A percentile compares a stretch with the other conserved stretches of the same genome.
Conservation (phyloP, 2,329 filamentous ascomycete genomes). For the Alternaria metachromatica region DNA sequence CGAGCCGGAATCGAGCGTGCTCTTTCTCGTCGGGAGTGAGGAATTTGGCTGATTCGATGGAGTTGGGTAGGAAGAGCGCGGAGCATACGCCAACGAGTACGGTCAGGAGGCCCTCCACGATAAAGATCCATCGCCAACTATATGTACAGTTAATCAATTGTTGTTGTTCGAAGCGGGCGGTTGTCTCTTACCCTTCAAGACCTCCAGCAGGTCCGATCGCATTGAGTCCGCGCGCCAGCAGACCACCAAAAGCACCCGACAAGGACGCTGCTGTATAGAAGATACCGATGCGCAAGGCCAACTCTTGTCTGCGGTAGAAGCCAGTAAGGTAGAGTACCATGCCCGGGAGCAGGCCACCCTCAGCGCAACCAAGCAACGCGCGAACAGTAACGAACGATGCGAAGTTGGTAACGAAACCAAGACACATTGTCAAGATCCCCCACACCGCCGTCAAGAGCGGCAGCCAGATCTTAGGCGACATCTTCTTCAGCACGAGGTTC, state of each 20-base stretch:
- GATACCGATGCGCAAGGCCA: slow-evolving; percentile 69
- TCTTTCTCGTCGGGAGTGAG: slow-evolving; percentile 60
- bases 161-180: not conserved
- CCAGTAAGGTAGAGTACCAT: slow-evolving; percentile 71
- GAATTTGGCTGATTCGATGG: slow-evolving; percentile 61
- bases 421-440: slow-evolving; percentile 65
- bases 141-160: not conserved
- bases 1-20: slow-evolving; percentile 57
- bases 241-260: slow-evolving; percentile 68
- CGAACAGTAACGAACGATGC: slow-evolving; percentile 67
- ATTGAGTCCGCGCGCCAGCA: slow-evolving; percentile 67
- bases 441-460: slow-evolving; percentile 63
- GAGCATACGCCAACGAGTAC: slow-evolving; percentile 60
- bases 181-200: slow-evolving; percentile 49
- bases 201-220: slow-evolving; percentile 64
- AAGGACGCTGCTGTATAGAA: slow-evolving; percentile 73
- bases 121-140: slow-evolving; percentile 67
- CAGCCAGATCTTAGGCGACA: slow-evolving; percentile 67
- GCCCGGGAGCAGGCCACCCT: slow-evolving; percentile 70
- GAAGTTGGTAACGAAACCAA: slow-evolving; percentile 62
- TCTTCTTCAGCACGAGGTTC: slow-evolving; percentile 68
- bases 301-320: slow-evolving; percentile 66
- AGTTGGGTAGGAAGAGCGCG: slow-evolving; percentile 64
- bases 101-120: slow-evolving; percentile 65
- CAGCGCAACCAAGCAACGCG: slow-evolving; percentile 67